Base-by-base conservation (phyloP, 1,139 yeast genomes). In the Saccharomycopsis phalli region DNA sequence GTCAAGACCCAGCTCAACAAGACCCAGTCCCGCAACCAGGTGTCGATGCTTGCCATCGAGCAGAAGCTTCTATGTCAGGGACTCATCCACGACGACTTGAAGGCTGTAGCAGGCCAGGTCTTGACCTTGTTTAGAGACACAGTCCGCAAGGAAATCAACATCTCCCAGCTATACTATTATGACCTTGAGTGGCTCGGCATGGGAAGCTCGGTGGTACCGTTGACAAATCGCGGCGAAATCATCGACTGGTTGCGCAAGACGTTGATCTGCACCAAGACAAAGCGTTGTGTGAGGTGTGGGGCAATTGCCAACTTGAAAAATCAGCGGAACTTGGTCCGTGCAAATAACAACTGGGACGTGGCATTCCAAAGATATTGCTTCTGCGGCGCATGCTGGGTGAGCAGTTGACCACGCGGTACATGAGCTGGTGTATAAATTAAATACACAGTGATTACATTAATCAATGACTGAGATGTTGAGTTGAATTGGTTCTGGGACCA, bases 331-430 rank as follows among this genome's bases (percentile, higher is more conserved):
- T 45, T 49, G 28, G 36, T 50, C 41, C 6, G 7, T 53, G 46
- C 61, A 3, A 55, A 66, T 16, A 71, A 76, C 2, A 69, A 73
- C 44, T 81, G 88, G 86, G 74, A 82, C 1, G 67, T 76, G 64
- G 81, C 81, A 2, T 79, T 81, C 54, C 88, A 80, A 50, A 64
- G 88, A 49, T 74, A 75, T 16, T 84, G 95, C 58, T 63, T 81
- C 19, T 84, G 95, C 57, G 94, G 94, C 0, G 83, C 84, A 37
- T 69, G 78, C 4, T 81, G 91, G 91, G 73, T 72, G 29, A 14
- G 29, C 13, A 5, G 8, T 26, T 5, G 14, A n/a, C 14, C 8
- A 6, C 8, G 25, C 10, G 25, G 25, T 6, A n/a, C n/a, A n/a
- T n/a, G n/a, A n/a, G n/a, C n/a, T n/a, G n/a, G n/a, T n/a, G n/a